Percentiles rank a stretch among this genome's conserved stretches.
These are phyloP conservation scores for Psidium friedrichsthalianum DNA, from an alignment of 345 rosid genomes.

Conservation along the genomic window DNA sequence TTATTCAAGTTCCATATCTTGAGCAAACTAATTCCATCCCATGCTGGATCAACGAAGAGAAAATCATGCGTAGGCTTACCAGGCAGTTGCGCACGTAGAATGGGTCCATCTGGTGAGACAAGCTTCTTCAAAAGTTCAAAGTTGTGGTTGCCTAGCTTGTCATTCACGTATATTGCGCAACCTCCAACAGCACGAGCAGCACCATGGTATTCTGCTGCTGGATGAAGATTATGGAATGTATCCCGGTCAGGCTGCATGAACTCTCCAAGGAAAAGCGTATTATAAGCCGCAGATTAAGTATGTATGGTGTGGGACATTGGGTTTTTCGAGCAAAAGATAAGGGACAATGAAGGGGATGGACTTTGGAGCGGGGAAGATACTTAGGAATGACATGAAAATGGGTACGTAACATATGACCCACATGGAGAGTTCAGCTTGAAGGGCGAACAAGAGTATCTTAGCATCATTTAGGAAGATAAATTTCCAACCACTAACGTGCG, in stretches of 20 bases:
- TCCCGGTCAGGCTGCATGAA: conserved; percentile 99
- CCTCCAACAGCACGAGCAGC: conserved; percentile 97
- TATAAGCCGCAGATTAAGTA: conserved; percentile 83
- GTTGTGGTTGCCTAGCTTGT: conserved; percentile 92
- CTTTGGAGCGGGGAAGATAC: not conserved
- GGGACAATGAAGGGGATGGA: conserved; percentile 8
- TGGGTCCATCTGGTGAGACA: conserved; percentile 91
- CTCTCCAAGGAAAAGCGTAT: conserved; percentile 90
- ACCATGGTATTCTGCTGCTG: conserved; percentile 91
- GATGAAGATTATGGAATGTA: conserved; percentile 96
- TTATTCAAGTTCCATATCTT: conserved; percentile 92
- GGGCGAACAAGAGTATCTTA: conserved; percentile 6
- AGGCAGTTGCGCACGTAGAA: conserved; percentile 77
- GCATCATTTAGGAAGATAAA: conserved; percentile 11
- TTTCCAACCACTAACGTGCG: conserved; percentile 15
- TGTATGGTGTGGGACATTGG: conserved; percentile 95
- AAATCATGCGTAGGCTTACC: conserved; percentile 92
- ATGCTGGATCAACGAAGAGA: conserved; percentile 84
- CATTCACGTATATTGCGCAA: conserved; percentile 95
- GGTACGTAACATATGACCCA: conserved; percentile 12
- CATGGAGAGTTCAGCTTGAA: conserved; percentile 7
- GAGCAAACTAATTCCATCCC: conserved; percentile 81
- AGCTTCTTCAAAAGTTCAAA: conserved; percentile 71
- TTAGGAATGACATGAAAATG: conserved; percentile 6
- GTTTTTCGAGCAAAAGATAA: conserved; percentile 10